phyloP scores from a whole-genome alignment of 2,329 filamentous ascomycete species.

The Cercospora canescens region DNA sequence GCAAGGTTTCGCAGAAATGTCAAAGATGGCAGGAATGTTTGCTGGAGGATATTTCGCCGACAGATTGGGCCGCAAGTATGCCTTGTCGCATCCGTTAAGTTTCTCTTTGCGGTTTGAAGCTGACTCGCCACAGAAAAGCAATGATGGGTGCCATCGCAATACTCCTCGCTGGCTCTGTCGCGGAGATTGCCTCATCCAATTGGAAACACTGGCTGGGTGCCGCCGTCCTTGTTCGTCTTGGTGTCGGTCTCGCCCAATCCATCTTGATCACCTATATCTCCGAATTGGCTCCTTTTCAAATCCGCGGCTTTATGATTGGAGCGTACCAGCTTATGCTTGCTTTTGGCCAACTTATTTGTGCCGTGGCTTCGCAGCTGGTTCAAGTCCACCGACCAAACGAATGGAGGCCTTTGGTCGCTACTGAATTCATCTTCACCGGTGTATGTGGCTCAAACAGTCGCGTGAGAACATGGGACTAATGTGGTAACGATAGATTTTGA shows the following conservation, averaged over 20 bases:
- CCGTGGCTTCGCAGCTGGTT: slow-evolving; percentile 17
- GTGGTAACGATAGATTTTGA: slow-evolving; percentile 15
- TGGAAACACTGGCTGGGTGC: slow-evolving; percentile 22
- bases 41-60: slow-evolving; percentile 13
- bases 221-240: slow-evolving; percentile 20
- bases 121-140: slow-evolving; percentile 13
- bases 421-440: slow-evolving; percentile 21
- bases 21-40: slow-evolving; percentile 22
- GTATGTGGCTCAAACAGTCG: too few species aligned
- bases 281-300: slow-evolving; percentile 22
- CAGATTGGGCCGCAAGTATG: slow-evolving; percentile 15
- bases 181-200: slow-evolving; percentile 17
- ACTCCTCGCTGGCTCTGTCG: slow-evolving; percentile 18
- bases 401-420: slow-evolving; percentile 20
- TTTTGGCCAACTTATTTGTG: slow-evolving; percentile 18
- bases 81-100: too few species aligned
- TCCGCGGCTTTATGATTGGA: slow-evolving; percentile 22
- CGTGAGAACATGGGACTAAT: too few species aligned
- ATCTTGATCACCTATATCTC: slow-evolving; percentile 23
- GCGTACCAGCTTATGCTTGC: slow-evolving; percentile 21
- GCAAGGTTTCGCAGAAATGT: slow-evolving; percentile 24
- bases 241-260: slow-evolving; percentile 21
- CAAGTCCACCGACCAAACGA: slow-evolving; percentile 15
- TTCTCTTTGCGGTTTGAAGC: neutral
- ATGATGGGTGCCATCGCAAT: slow-evolving; percentile 18